phyloP scores from a whole-genome alignment of 768 basidiomycete species.

The Boletus tylopilopsis region DNA sequence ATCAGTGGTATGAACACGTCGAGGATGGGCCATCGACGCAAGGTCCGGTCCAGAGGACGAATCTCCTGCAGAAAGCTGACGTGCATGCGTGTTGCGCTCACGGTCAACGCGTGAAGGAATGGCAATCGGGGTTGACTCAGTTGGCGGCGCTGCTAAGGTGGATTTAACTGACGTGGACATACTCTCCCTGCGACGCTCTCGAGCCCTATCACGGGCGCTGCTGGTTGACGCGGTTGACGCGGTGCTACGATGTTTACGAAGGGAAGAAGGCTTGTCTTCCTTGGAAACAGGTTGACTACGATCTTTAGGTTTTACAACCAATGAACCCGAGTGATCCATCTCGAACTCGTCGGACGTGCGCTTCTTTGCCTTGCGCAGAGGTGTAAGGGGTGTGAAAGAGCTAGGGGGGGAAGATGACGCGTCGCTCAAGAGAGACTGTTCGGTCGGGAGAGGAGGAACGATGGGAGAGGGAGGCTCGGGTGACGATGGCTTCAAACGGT shows the following conservation, averaged over 20 bases:
- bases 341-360: constrained; percentile 83
- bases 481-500: constrained; percentile 30
- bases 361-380: constrained; percentile 60
- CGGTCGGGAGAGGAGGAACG: constrained; percentile 31
- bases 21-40: constrained; percentile 44
- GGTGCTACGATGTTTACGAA: constrained; percentile 70
- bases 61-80: constrained; percentile 68
- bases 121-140: constrained; percentile 24
- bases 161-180: constrained; percentile 35
- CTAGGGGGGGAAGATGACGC: constrained; percentile 52
- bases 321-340: constrained; percentile 62
- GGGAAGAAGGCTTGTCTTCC: constrained; percentile 47
- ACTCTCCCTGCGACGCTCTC: constrained; percentile 57
- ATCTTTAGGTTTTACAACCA: constrained; percentile 49
- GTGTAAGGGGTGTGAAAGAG: constrained; percentile 45
- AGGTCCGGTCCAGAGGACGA: constrained; percentile 53
- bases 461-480: constrained; percentile 26
- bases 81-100: constrained; percentile 46
- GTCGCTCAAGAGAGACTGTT: constrained; percentile 27
- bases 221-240: constrained; percentile 46
- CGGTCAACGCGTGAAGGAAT: constrained; percentile 22
- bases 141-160: not conserved
- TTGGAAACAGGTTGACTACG: constrained; percentile 28
- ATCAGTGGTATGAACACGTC: constrained; percentile 68
- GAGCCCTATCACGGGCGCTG: constrained; percentile 41